Evolutionary conservation across 225 moss, liverwort and hornwort genomes (phyloP).

Genomic region (Pseudisothecium myosuroides): DNA sequence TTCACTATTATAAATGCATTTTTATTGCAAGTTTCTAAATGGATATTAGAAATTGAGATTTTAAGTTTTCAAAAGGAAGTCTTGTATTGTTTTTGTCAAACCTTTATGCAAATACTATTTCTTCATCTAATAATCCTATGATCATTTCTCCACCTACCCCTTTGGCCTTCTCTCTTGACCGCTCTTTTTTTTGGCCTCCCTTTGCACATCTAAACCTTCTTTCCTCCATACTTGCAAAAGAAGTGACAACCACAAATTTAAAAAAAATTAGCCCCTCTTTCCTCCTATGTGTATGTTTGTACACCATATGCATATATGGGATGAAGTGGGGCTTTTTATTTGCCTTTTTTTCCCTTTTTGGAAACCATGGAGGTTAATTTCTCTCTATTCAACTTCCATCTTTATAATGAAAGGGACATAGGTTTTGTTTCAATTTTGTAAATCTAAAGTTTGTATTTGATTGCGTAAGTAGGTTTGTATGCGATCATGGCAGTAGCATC

Average conservation of each 20-base stretch:
- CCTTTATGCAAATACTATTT: rapidly evolving
- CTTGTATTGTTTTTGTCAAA: neutral
- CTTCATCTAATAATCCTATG: neutral
- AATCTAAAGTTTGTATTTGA: neutral
- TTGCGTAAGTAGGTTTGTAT: neutral
- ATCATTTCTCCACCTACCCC: rapidly evolving
- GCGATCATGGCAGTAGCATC: neutral
- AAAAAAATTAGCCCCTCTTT: neutral
- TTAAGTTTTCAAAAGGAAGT: too few relatives aligned
- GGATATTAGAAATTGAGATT: neutral
- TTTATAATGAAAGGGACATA: neutral
- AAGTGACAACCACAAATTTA: rapidly evolving
- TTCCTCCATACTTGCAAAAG: neutral
- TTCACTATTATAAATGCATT: neutral
- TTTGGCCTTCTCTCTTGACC: neutral
- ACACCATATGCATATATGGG: rapidly evolving
- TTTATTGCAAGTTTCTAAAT: neutral
- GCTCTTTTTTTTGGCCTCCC: rapidly evolving
- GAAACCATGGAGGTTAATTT: neutral
- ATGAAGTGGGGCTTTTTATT: too few relatives aligned
- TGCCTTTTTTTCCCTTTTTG: neutral
- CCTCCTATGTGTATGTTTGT: rapidly evolving
- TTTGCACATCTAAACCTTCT: neutral
- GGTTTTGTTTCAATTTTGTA: neutral
- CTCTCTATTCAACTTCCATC: neutral